phyloP scores from a whole-genome alignment of 257 asterid genomes.

The Haberlea rhodopensis region DNA sequence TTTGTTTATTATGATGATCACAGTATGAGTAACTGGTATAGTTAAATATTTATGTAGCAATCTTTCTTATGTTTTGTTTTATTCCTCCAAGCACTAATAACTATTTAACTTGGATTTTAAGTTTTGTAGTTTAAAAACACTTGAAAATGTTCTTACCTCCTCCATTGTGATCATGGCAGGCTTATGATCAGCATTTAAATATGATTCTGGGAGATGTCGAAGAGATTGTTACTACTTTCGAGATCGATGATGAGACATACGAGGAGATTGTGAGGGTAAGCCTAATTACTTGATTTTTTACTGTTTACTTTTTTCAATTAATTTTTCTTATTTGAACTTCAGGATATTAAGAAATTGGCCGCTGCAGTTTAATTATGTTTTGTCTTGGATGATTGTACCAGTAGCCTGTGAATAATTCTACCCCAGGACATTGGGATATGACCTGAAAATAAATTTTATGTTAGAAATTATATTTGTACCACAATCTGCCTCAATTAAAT shows the following conservation, averaged over 20 bases:
- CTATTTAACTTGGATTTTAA: neutral
- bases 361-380: neutral
- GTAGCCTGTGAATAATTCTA: neutral
- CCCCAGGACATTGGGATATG: neutral
- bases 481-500: too few species aligned
- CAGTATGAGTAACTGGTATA: neutral
- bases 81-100: neutral
- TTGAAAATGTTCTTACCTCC: neutral
- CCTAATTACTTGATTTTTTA: neutral
- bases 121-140: neutral
- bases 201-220: slow-evolving; percentile 98
- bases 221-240: slow-evolving; percentile 86
- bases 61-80: neutral
- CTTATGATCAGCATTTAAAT: slow-evolving; percentile 97
- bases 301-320: neutral
- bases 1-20: neutral
- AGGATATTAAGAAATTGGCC: neutral
- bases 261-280: slow-evolving; percentile 98
- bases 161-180: slow-evolving; percentile 44
- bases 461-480: too few species aligned
- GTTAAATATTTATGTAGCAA: neutral
- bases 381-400: neutral
- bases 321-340: neutral
- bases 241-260: slow-evolving; percentile 95
- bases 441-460: neutral